These are phyloP conservation scores for Elasticomyces elasticus DNA, from an alignment of 495 filamentous ascomycete genomes.

Conservation along the genomic window DNA sequence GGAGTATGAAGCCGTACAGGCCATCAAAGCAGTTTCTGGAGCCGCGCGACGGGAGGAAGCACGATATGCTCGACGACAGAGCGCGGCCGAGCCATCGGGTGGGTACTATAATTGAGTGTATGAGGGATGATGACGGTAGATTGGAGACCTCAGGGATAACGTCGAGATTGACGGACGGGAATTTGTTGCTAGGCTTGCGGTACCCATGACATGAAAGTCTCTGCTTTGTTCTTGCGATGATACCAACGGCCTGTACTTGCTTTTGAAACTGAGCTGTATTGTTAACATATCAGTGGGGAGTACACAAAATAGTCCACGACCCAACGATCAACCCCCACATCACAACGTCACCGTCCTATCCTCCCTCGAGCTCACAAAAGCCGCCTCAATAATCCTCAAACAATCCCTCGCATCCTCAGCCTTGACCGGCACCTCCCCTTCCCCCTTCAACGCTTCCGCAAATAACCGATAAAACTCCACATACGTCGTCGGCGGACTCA, in stretches of 20 bases:
- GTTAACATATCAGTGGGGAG: too few relatives aligned
- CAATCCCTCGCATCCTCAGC: slow-evolving; percentile 61
- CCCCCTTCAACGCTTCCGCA: slow-evolving; percentile 51
- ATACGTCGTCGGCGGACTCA: slow-evolving; percentile 58
- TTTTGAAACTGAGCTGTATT: too few relatives aligned
- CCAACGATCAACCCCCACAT: neutral
- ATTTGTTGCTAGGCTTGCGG: too few relatives aligned
- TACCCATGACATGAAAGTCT: too few relatives aligned
- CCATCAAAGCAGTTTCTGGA: neutral
- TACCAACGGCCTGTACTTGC: too few relatives aligned
- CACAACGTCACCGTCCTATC: slow-evolving; percentile 52
- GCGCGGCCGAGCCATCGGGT: neutral
- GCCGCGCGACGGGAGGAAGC: neutral
- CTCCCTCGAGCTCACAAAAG: slow-evolving; percentile 53
- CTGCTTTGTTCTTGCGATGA: too few relatives aligned
- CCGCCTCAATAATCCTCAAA: slow-evolving; percentile 64
- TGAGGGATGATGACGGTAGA: neutral
- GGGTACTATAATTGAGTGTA: neutral
- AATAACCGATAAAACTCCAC: slow-evolving; percentile 61
- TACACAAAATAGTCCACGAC: too few relatives aligned
- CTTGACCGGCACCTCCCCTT: slow-evolving; percentile 58
- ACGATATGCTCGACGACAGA: neutral
- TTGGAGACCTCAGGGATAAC: too few relatives aligned
- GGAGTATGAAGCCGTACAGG: neutral
- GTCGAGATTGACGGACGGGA: too few relatives aligned